Evolutionary conservation across 768 basidiomycete genomes (phyloP).

Genomic region (Candolleomyces aberdarensis): DNA sequence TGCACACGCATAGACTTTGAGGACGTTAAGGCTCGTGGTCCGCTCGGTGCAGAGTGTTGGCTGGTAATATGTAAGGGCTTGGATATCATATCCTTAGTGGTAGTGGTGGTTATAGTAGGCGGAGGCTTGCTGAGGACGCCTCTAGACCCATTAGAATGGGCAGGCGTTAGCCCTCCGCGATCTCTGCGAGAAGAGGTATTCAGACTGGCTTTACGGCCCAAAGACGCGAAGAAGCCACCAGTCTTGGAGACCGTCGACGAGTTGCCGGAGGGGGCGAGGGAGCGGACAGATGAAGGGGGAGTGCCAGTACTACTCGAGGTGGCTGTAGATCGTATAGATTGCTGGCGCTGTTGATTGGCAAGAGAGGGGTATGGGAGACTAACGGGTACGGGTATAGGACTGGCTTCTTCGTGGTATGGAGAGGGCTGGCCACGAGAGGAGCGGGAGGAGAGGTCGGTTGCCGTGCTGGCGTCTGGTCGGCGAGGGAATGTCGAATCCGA

Average conservation of each 20-base stretch:
- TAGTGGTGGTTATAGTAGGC: background rate
- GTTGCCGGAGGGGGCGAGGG: conserved; percentile 37
- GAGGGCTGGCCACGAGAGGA: conserved; percentile 17
- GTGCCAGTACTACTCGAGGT: conserved; percentile 26
- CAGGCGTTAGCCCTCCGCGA: background rate
- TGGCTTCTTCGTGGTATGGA: conserved; percentile 37
- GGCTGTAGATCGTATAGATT: conserved; percentile 19
- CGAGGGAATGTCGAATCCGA: conserved; percentile 79
- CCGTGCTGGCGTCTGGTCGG: conserved; percentile 72
- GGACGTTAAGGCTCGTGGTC: conserved; percentile 63
- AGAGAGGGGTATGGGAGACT: conserved; percentile 75
- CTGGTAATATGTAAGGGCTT: conserved; percentile 31
- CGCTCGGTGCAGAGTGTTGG: conserved; percentile 57
- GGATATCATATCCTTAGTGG: conserved; percentile 19
- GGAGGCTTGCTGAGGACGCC: background rate
- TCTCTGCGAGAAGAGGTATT: conserved; percentile 16
- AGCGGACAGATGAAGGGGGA: conserved; percentile 51
- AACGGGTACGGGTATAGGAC: conserved; percentile 53
- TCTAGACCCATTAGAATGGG: background rate
- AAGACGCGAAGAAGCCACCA: conserved; percentile 67
- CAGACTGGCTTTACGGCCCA: conserved; percentile 67
- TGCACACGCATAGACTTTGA: conserved; percentile 42
- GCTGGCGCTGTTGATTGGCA: conserved; percentile 32
- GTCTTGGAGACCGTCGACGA: conserved; percentile 27
- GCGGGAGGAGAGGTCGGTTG: conserved; percentile 63